These are phyloP conservation scores for Phaseolus coccineus DNA, from an alignment of 331 rosid species.

Conservation along the genomic window DNA sequence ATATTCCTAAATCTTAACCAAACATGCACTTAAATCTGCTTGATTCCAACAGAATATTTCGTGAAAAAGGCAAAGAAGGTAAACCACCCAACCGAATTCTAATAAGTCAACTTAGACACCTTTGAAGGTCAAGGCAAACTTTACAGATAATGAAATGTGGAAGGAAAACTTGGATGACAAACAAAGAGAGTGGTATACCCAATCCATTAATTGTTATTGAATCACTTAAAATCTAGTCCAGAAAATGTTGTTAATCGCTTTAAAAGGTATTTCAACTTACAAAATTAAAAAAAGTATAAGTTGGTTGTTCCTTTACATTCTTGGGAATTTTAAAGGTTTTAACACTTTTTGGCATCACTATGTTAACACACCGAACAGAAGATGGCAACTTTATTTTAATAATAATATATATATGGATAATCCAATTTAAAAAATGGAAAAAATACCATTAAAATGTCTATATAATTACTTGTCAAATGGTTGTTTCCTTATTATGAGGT, in stretches of 20 bases:
- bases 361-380: conserved; percentile 3
- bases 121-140: conserved; percentile 23
- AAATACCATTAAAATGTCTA: too few relatives aligned
- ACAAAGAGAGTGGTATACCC: background rate
- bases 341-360: conserved; percentile 9
- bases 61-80: conserved; percentile 19
- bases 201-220: conserved; percentile 1
- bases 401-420: too few relatives aligned
- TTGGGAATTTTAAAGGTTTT: background rate
- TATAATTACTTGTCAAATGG: too few relatives aligned
- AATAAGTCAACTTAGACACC: conserved; percentile 7
- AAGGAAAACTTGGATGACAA: conserved; percentile 19
- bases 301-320: conserved; percentile 3
- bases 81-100: conserved; percentile 2
- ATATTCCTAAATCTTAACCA: too few relatives aligned
- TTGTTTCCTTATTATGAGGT: too few relatives aligned
- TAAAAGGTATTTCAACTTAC: conserved; percentile 10
- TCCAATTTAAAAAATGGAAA: too few relatives aligned
- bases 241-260: conserved; percentile 15
- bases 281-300: background rate
- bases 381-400: too few relatives aligned
- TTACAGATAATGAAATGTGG: background rate
- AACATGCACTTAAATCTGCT: conserved; percentile 4
- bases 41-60: conserved; percentile 22
- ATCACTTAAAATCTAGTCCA: background rate